Evolutionary conservation across 208 protist species (phyloP).

Genomic region (Leishmania braziliensis): DNA sequence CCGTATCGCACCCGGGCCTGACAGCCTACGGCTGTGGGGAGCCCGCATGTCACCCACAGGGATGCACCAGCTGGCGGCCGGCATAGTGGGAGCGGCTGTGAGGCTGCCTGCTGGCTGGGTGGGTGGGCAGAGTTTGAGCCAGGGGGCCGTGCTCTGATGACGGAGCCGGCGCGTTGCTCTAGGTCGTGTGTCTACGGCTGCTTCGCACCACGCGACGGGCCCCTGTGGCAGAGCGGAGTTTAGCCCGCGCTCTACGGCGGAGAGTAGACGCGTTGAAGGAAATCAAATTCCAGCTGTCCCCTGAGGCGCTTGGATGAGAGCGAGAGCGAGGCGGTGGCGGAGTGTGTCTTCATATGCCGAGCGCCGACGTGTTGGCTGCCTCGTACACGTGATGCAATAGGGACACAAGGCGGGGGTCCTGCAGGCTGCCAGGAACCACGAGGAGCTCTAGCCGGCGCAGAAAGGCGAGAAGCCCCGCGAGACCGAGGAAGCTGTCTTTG

Average conservation of each 20-base stretch:
- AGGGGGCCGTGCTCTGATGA: not conserved
- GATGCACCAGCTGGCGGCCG: too few species aligned
- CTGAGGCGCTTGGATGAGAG: not conserved
- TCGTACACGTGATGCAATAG: constrained; percentile 61
- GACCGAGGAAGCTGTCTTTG: constrained; percentile 59
- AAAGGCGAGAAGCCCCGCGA: constrained; percentile 66
- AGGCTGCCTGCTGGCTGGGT: not conserved
- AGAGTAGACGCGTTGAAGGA: not conserved
- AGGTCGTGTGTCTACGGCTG: not conserved
- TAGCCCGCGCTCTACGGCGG: not conserved
- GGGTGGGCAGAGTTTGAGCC: not conserved
- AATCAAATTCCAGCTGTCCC: not conserved
- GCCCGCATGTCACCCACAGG: too few species aligned
- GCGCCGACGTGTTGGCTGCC: constrained; percentile 39
- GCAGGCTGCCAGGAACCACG: constrained; percentile 51
- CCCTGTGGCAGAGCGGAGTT: not conserved
- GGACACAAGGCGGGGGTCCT: constrained; percentile 34
- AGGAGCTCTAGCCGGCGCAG: constrained; percentile 54
- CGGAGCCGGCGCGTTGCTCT: not conserved
- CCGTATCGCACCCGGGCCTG: too few species aligned
- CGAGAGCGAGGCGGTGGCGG: not conserved
- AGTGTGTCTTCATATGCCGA: constrained; percentile 20
- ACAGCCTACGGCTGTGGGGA: too few species aligned
- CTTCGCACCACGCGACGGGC: not conserved
- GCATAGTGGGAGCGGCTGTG: not conserved